A percentile compares a stretch with the other conserved stretches of the same genome.
These are phyloP conservation scores for Samsoniella hepiali DNA, from an alignment of 2,329 filamentous ascomycete species.

Conservation along the genomic window DNA sequence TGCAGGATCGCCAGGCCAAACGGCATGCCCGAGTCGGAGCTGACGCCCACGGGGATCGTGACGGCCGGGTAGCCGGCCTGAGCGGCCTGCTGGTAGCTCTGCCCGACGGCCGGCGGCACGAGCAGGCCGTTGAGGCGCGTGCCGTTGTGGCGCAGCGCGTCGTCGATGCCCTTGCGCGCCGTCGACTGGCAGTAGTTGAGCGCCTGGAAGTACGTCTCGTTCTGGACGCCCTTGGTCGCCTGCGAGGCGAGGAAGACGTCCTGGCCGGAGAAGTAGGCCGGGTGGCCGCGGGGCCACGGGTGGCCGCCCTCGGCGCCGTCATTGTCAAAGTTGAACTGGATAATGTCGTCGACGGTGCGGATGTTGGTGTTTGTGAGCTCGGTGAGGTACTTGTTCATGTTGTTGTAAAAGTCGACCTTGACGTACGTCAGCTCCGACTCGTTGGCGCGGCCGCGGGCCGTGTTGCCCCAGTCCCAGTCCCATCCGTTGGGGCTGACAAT, in stretches of 20 bases:
- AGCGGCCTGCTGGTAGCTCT: slow-evolving; percentile 66
- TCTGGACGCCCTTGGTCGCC: slow-evolving; percentile 55
- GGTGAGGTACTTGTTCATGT: slow-evolving; percentile 59
- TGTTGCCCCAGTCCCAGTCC: slow-evolving; percentile 67
- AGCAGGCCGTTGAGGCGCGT: slow-evolving; percentile 58
- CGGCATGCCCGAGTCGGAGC: slow-evolving; percentile 54
- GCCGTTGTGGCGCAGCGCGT: slow-evolving; percentile 52
- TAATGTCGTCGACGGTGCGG: slow-evolving; percentile 60
- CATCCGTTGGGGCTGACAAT: slow-evolving; percentile 66
- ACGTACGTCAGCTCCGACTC: slow-evolving; percentile 72
- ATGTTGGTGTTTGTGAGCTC: slow-evolving; percentile 60
- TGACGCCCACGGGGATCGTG: slow-evolving; percentile 62
- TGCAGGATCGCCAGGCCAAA: slow-evolving; percentile 56
- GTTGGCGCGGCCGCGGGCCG: slow-evolving; percentile 59
- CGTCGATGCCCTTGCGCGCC: slow-evolving; percentile 66
- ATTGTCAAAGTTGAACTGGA: slow-evolving; percentile 62
- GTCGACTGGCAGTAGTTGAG: slow-evolving; percentile 58
- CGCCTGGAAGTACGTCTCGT: slow-evolving; percentile 66
- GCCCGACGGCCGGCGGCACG: slow-evolving; percentile 65
- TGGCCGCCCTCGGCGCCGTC: slow-evolving; percentile 64
- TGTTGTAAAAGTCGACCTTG: slow-evolving; percentile 66
- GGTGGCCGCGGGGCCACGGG: slow-evolving; percentile 50
- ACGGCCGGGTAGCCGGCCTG: slow-evolving; percentile 74
- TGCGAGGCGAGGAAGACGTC: slow-evolving; percentile 66
- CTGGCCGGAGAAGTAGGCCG: slow-evolving; percentile 68